Conservation (phyloP, 306 rosid species). For the Abrus pulchellus region DNA sequence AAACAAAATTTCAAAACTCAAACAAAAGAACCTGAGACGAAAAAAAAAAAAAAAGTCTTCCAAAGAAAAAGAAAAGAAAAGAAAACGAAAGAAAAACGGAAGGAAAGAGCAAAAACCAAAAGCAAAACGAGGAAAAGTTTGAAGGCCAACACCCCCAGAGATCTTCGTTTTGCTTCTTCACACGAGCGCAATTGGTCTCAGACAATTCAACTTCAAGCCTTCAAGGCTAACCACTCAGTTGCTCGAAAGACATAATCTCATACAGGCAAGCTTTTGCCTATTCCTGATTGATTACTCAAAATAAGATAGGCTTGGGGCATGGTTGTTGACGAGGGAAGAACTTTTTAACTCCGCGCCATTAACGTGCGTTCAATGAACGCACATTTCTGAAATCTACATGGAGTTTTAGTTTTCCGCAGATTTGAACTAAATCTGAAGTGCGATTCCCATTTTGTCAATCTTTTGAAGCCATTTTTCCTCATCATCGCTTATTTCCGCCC, state of each 20-base stretch:
- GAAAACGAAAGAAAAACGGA: background rate
- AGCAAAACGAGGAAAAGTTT: background rate
- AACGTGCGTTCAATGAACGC: slow-evolving; percentile 50
- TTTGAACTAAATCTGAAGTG: slow-evolving; percentile 40
- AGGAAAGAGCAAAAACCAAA: background rate
- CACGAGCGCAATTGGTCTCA: background rate
- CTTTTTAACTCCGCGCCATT: slow-evolving; percentile 4
- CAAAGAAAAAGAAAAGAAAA: background rate
- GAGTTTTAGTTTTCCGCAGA: slow-evolving; percentile 14
- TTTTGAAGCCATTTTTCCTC: slow-evolving; percentile 23
- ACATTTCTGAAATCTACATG: slow-evolving; percentile 46
- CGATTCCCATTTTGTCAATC: slow-evolving; percentile 48
- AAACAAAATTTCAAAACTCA: no score
- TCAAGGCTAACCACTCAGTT: background rate
- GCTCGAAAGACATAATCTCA: background rate
- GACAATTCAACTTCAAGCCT: slow-evolving; percentile 3
- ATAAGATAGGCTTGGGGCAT: slow-evolving; percentile 25
- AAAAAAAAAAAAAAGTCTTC: background rate
- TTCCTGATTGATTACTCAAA: slow-evolving; percentile 44
- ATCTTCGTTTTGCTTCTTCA: slow-evolving; percentile 33
- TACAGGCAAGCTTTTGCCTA: background rate
- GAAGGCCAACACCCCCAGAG: slow-evolving; percentile 2
- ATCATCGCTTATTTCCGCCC: background rate
- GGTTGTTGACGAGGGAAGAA: slow-evolving; percentile 20
- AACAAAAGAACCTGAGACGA: background rate